These are phyloP conservation scores for Dimocarpus longan DNA, from an alignment of 345 rosid genomes.

Conservation along the genomic window DNA sequence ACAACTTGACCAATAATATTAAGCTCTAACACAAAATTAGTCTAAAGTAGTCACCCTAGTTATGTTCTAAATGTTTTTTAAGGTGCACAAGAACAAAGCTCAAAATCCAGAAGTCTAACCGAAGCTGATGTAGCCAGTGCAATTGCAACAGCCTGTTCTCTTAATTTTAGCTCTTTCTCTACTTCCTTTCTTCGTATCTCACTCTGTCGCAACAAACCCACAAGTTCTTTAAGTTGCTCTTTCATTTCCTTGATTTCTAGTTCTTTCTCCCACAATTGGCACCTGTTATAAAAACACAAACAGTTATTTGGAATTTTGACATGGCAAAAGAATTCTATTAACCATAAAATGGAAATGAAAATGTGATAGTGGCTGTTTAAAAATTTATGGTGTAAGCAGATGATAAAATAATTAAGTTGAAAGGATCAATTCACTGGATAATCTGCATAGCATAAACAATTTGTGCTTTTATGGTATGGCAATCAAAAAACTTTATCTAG, in stretches of 20 bases:
- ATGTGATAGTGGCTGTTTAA: background rate
- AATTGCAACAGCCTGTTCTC: constrained; percentile 73
- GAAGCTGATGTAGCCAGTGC: constrained; percentile 66
- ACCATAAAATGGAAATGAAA: constrained; percentile 1
- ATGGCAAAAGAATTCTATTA: constrained; percentile 2
- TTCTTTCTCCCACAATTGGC: constrained; percentile 93
- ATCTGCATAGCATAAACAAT: background rate
- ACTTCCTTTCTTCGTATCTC: constrained; percentile 77
- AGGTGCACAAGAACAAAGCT: constrained; percentile 2
- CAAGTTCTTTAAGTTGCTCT: constrained; percentile 90
- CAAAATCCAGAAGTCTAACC: constrained; percentile 37
- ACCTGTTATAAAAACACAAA: constrained; percentile 47
- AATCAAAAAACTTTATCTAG: background rate
- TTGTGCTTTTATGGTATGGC: constrained; percentile 13
- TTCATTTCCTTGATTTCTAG: constrained; percentile 91
- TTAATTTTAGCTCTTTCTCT: constrained; percentile 76
- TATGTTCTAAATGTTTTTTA: constrained; percentile 4
- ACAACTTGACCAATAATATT: no score
- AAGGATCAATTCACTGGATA: background rate
- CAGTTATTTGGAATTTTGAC: constrained; percentile 9
- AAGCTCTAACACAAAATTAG: background rate
- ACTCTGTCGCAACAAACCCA: constrained; percentile 69
- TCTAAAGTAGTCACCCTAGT: background rate
- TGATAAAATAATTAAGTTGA: background rate
- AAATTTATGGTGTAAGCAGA: background rate